Evolutionary conservation across 108 stramenopile species (phyloP), one percentile per base, ranked within the genome.

Genomic region (Skeletonema marinoi): DNA sequence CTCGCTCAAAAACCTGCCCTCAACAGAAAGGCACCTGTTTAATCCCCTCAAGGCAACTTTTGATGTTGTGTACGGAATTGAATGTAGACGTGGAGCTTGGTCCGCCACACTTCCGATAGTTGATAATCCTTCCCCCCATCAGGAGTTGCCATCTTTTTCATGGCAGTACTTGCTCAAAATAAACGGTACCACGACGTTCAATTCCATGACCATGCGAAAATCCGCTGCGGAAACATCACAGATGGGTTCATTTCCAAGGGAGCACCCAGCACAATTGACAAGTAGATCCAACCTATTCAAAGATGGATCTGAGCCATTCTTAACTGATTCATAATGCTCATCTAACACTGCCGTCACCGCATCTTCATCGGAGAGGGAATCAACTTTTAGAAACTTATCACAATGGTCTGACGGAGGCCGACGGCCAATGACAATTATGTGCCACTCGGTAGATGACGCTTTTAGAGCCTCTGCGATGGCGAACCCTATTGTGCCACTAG

Each of bases 31-130:
- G 12, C 71, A 54, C 8, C 78, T 41, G 6, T 77, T 82, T 42
- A 82, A 78, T 33, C 81, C 81, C 5, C 51, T 32, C 29, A 82
- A 42, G 3, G 81, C 81, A 42, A 66, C 73, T 66, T 82, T 82
- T 51, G 71, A 73, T 19, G 81, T 82, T 8, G 77, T 74, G 44
- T 82, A 82, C 9, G 81, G 77, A 19, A 78, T 73, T 30, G 71
- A 44, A 42, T 82, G 39, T 30, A 78, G 65, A 38, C 81, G 81
- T 1, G 81, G 81, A n/a, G 77, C 50, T 68, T 78, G 66, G 38
- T 65, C 64, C 2, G 81, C 75, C 41, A 82, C 58, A 30, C 77
- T 78, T 64, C 81, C 81, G 59, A 82, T 78, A n/a, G 65, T 82
- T 82, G 46, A 82, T 82, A 39, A 82, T 78, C 14, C 81, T 70